Evolutionary conservation across 2,329 filamentous ascomycete species (phyloP).

Genomic region (Fusarium piperis): DNA sequence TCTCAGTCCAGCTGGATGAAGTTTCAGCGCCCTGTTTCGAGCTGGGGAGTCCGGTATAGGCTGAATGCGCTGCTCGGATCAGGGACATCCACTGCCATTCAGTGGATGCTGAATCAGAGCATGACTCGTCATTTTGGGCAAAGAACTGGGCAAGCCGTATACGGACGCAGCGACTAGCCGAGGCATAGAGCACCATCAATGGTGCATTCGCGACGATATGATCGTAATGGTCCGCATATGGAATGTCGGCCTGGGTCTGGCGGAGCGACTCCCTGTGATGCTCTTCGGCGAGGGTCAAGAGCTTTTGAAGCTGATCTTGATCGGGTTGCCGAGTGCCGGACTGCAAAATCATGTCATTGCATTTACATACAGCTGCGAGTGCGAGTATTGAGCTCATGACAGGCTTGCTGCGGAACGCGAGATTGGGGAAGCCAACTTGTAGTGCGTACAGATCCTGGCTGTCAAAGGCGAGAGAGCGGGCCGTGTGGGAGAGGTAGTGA

Average conservation of each 20-base stretch:
- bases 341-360: constrained; percentile 44
- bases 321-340: neutral
- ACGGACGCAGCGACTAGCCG: constrained; percentile 49
- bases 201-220: constrained; percentile 45
- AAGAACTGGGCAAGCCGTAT: constrained; percentile 46
- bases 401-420: constrained; percentile 51
- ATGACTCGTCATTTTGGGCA: neutral
- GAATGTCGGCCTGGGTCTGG: constrained; percentile 49
- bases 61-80: constrained; percentile 29
- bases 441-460: constrained; percentile 52
- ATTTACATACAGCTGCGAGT: constrained; percentile 53
- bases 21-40: neutral
- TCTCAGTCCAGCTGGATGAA: neutral
- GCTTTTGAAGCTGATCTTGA: constrained; percentile 9
- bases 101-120: neutral
- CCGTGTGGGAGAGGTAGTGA: constrained; percentile 55
- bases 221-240: constrained; percentile 42
- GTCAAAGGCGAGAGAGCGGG: constrained; percentile 49
- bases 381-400: constrained; percentile 56
- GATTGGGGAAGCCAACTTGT: constrained; percentile 53
- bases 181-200: constrained; percentile 54
- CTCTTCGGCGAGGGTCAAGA: constrained; percentile 46
- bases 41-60: constrained; percentile 21
- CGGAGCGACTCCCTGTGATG: constrained; percentile 51
- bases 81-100: constrained; percentile 37